These are phyloP conservation scores for Biscogniauxia marginata DNA, from an alignment of 2,329 filamentous ascomycete species.

Conservation along the genomic window DNA sequence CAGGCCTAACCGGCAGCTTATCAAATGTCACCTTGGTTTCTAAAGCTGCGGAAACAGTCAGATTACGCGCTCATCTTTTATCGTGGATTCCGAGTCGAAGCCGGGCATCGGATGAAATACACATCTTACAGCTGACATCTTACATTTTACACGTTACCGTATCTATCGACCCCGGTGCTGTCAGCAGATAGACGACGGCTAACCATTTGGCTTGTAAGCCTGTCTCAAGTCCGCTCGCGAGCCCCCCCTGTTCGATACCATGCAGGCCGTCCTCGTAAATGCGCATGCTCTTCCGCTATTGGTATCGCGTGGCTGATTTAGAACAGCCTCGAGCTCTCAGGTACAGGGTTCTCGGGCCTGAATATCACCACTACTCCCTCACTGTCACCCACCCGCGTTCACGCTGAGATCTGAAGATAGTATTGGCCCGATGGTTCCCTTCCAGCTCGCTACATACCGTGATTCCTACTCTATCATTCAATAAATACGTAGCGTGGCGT, in stretches of 20 bases:
- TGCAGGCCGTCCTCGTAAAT: slow-evolving; percentile 23
- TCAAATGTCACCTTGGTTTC: background rate
- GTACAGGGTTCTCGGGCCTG: slow-evolving; percentile 12
- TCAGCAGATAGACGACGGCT: background rate
- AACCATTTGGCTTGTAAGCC: too few species aligned
- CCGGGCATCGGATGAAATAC: too few species aligned
- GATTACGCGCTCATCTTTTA: too few species aligned
- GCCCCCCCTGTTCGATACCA: slow-evolving; percentile 14
- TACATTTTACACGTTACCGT: too few species aligned
- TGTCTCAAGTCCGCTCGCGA: background rate
- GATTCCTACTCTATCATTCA: slow-evolving; percentile 9
- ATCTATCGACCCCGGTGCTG: too few species aligned
- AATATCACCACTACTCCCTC: slow-evolving; percentile 13
- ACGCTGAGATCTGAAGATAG: slow-evolving; percentile 2
- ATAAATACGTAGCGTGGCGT: slow-evolving; percentile 9
- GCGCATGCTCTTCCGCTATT: slow-evolving; percentile 16
- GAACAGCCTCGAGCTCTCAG: slow-evolving; percentile 14
- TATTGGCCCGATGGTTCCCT: slow-evolving; percentile 7
- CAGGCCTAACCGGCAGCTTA: background rate
- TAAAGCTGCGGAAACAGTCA: too few species aligned
- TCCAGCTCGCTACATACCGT: background rate
- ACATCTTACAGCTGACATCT: too few species aligned
- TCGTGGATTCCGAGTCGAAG: background rate
- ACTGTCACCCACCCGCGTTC: slow-evolving; percentile 16
- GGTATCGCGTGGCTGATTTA: slow-evolving; percentile 12